phyloP scores from a whole-genome alignment of 2,329 filamentous ascomycete genomes.

The Diplodia sapinea region DNA sequence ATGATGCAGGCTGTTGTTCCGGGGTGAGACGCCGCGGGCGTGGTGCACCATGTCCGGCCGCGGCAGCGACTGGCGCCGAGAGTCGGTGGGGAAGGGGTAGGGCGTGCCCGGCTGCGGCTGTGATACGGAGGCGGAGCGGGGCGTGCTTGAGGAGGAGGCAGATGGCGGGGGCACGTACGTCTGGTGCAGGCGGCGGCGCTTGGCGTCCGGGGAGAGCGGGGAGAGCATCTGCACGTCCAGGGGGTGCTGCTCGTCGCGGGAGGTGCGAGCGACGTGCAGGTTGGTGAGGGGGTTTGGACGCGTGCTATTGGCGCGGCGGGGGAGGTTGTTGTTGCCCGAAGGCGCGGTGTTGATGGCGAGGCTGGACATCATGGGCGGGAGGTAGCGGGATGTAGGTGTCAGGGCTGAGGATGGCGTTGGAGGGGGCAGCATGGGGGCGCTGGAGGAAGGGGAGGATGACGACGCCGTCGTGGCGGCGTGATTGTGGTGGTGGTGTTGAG shows the following conservation, averaged over 20 bases:
- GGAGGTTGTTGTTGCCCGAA: conserved; percentile 12
- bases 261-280: conserved; percentile 36
- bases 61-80: conserved; percentile 44
- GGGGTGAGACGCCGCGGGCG: conserved; percentile 47
- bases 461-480: conserved; percentile 60
- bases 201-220: conserved; percentile 44
- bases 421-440: conserved; percentile 47
- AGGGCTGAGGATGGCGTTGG: conserved; percentile 43
- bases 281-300: conserved; percentile 34
- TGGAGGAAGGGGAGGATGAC: neutral
- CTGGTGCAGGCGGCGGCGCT: conserved; percentile 44
- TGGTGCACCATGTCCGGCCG: conserved; percentile 37
- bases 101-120: conserved; percentile 62
- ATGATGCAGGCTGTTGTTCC: conserved; percentile 35
- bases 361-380: conserved; percentile 48
- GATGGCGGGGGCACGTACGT: conserved; percentile 53
- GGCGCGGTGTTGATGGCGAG: conserved; percentile 45
- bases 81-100: conserved; percentile 43
- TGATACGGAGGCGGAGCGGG: conserved; percentile 58
- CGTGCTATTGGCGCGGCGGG: neutral
- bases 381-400: conserved; percentile 43
- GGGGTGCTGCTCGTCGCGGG: conserved; percentile 17
- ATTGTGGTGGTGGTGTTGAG: conserved; percentile 44
- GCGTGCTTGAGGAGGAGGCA: conserved; percentile 52
- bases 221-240: conserved; percentile 10